phyloP scores from a whole-genome alignment of 768 basidiomycete species.

The Mycena galopus region DNA sequence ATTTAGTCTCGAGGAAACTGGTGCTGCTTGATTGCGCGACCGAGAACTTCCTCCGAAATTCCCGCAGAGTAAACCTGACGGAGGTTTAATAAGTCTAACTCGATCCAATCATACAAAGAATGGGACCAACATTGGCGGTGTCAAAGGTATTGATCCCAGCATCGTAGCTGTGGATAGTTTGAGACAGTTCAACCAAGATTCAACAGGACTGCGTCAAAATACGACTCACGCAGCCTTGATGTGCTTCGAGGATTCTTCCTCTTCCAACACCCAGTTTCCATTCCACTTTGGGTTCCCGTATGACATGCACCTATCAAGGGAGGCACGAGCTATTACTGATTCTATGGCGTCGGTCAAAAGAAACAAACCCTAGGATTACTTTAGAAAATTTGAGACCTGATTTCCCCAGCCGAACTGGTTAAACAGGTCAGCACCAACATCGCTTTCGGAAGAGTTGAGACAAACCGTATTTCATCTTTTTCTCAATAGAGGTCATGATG shows the following conservation, averaged over 20 bases:
- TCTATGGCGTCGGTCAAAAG: too few species aligned
- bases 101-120: background rate
- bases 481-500: too few species aligned
- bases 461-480: slow-evolving; percentile 7
- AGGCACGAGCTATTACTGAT: too few species aligned
- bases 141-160: slow-evolving; percentile 53
- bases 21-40: slow-evolving; percentile 53
- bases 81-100: background rate
- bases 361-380: slow-evolving; percentile 25
- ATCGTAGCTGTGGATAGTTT: slow-evolving; percentile 35
- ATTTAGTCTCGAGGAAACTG: slow-evolving; percentile 54
- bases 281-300: slow-evolving; percentile 12
- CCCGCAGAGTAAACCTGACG: slow-evolving; percentile 19
- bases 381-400: slow-evolving; percentile 21
- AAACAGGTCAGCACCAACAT: background rate
- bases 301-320: too few species aligned
- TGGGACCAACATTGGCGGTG: slow-evolving; percentile 46
- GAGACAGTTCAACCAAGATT: background rate
- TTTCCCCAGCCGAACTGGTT: slow-evolving; percentile 2
- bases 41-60: slow-evolving; percentile 56
- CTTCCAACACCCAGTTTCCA: slow-evolving; percentile 16
- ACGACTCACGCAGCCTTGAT: slow-evolving; percentile 35
- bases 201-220: too few species aligned
- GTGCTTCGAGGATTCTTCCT: slow-evolving; percentile 24
- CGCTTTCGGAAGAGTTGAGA: background rate